phyloP scores from a whole-genome alignment of 139 green algal species.

The Astrephomene gubernaculifera region DNA sequence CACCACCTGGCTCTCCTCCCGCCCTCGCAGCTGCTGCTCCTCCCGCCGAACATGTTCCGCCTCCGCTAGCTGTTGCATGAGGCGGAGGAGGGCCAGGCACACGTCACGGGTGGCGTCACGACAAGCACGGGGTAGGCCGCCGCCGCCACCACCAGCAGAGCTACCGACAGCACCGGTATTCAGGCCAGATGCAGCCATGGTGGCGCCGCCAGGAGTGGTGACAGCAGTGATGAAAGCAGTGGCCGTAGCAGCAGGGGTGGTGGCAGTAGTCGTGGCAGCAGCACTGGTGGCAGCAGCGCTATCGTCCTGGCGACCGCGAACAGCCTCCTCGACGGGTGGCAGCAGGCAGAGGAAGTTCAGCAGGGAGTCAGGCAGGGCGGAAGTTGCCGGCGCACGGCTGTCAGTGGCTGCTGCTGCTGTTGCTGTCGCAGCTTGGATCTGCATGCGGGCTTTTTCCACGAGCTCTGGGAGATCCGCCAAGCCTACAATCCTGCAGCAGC shows the following conservation, averaged over 20 bases:
- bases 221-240: no score
- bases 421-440: background rate
- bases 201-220: no score
- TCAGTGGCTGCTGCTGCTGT: background rate
- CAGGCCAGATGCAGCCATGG: no score
- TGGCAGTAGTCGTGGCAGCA: no score
- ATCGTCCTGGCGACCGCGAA: background rate
- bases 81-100: conserved; percentile 30
- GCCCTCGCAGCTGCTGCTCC: no score
- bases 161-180: background rate
- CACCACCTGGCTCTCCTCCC: background rate
- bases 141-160: background rate
- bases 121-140: background rate
- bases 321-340: conserved; percentile 20
- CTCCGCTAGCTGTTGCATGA: conserved; percentile 13
- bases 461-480: conserved; percentile 1
- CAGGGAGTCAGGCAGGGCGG: conserved; percentile 8
- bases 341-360: conserved; percentile 18
- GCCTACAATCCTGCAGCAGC: background rate
- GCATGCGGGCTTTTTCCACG: background rate
- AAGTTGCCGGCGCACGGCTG: no score
- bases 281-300: background rate
- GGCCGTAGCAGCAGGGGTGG: no score
- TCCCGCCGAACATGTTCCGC: no score
- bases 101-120: conserved; percentile 3